Base-by-base conservation (phyloP, 345 rosid genomes). In the Dipteronia sinensis region DNA sequence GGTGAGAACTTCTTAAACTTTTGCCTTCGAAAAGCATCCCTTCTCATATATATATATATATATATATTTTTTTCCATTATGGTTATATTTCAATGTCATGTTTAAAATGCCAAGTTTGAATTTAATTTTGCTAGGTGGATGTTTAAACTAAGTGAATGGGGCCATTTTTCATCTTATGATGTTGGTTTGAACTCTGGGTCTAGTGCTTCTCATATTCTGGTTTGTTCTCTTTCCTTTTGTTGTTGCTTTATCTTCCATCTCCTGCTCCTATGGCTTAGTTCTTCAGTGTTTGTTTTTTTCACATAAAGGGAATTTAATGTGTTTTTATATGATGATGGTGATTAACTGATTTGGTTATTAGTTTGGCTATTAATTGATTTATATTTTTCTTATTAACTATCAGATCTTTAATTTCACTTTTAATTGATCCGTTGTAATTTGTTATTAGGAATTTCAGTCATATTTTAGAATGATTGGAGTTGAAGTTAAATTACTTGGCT, bases 101-200 rank as follows among this genome's bases (percentile, higher is more conserved):
- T 40, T 67, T 69, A 25, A 66, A 51, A 62, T 58, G 27, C 56
- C 16, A 56, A 20, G 22, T 27, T 79, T 51, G 63, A 31, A 38
- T 71, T 66, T 22, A 62, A 38, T 74, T 27, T 78, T 59, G 59
- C 42, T 78, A 95, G 98, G 87, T 93, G 99, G 99, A 88, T 92
- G 82, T 93, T 95, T 69, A 95, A 93, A 82, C 91, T 95, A 73
- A 92, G 98, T 85, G 99, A 95, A 82, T 95, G 99, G 99, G 90
- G 92, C 74, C 93, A 90, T 74, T 85, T 92, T 84, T 90, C 98
- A 56, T 86, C 95, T 22, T 93, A 95, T 78, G 97, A 92, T 63
- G 88, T 92, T 71, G 99, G 99, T 79, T 87, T 93, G 86, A 90
- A 90, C 77, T 89, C 87, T 74, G 99, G 99, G 67, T 87, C 99